Base-by-base conservation (phyloP, 2,329 filamentous ascomycete species). In the Pseudopithomyces chartarum region DNA sequence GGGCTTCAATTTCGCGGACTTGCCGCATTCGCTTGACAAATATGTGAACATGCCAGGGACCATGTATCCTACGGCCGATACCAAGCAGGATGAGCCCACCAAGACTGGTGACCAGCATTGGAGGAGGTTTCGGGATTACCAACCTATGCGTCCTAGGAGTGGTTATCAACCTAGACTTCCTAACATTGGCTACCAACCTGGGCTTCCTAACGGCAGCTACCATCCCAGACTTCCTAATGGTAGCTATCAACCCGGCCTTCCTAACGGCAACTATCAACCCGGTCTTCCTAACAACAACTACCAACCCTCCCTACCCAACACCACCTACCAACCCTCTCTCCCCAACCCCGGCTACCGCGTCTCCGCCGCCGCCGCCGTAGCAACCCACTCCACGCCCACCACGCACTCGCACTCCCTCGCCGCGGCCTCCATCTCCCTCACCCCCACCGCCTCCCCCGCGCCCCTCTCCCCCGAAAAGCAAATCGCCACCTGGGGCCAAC, bases 21-120 rank as follows among this genome's bases (percentile, higher is more conserved):
- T 81, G 26, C 73, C 72, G 36, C 63, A 62, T 39, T 38, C 68
- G 4, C 73, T 81, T 38, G 78, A 81, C 43, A 74, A 80, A 20
- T 81, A 80, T 54, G 78, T 80, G 2, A 71, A 69, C 34, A 76
- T 81, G 74, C 78, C 79, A 6, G 79, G 79, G 5, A 78, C 76
- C 29, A 75, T 75, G 22, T 77, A 75, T 58, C 70, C 74, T 10
- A 70, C 68, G 4, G 64, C 64, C 29, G 48, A 51, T 17, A n/a
- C 48, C 13, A 42, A 22, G 15, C 7, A 38, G 17, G 26, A 51
- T 15, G 38, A 39, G 11, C 10, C 26, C 17, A 15, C 26, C 17
- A 15, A 17, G 23, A 20, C 36, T 22, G 38, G 23, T 10, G 48
- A 51, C 13, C 36, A 42, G 17, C 15, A 15, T 23, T 42, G 48